These are phyloP conservation scores for Allium fistulosum DNA, from an alignment of 106 monocot genomes.

Conservation along the genomic window DNA sequence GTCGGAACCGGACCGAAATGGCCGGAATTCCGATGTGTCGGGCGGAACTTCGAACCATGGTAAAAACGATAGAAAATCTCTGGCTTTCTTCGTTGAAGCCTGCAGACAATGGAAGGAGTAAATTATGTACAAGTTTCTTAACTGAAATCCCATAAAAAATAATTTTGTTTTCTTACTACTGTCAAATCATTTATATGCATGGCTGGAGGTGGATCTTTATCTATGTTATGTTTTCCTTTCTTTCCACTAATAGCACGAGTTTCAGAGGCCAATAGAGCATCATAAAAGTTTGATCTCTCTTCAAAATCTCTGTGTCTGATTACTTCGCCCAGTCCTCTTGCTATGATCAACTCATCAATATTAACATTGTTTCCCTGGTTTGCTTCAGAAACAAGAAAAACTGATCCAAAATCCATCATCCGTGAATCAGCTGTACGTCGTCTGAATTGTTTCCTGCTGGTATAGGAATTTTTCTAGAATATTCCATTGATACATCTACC, in stretches of 20 bases:
- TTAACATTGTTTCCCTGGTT: constrained; percentile 70
- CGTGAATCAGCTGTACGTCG: constrained; percentile 64
- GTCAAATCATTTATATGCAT: constrained; percentile 90
- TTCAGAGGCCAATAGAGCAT: constrained; percentile 77
- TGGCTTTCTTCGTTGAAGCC: constrained; percentile 77
- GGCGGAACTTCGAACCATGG: too few species aligned
- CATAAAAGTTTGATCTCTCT: constrained; percentile 87
- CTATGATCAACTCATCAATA: constrained; percentile 68
- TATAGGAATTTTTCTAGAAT: constrained; percentile 61
- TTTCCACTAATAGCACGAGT: constrained; percentile 67
- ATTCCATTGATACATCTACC: constrained; percentile 98
- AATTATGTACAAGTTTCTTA: too few species aligned
- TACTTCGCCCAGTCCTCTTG: constrained; percentile 67
- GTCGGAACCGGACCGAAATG: too few species aligned
- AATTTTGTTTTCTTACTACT: constrained; percentile 29
- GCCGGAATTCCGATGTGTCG: too few species aligned
- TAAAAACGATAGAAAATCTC: constrained; percentile 72
- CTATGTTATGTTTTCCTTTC: constrained; percentile 68
- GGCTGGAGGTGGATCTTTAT: constrained; percentile 44
- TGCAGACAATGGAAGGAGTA: constrained; percentile 8
- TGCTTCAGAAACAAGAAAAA: constrained; percentile 56
- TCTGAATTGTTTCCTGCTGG: not conserved
- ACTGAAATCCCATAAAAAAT: constrained; percentile 10
- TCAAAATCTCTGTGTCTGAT: constrained; percentile 87
- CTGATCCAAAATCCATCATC: constrained; percentile 87